Evolutionary conservation across 192 early-diverging fungal species (phyloP), one percentile per base, ranked within the genome.

Genomic region (Thamnidium elegans): DNA sequence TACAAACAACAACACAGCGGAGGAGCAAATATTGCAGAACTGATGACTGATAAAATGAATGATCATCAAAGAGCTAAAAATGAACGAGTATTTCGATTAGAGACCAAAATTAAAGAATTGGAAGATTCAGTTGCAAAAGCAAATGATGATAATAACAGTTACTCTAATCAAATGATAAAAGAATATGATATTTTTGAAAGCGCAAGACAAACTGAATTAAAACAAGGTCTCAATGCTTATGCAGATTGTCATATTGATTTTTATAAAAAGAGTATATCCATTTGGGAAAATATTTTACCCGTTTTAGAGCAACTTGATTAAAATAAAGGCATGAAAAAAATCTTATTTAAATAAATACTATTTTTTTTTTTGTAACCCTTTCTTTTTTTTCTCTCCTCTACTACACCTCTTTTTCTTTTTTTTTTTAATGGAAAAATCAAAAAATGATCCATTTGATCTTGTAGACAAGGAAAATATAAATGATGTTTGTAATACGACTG

Each of bases 201-300:
- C 15, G 80, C 89, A 72, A 97, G 94, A 78, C 75, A 85, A 58
- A 79, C 78, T 13, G 96, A 97, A 68, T 84, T 94, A 64, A 92
- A 92, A 70, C 78, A 85, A 15, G 83, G 84, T 26, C 74, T 95
- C 58, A 65, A 84, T 15, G 88, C 87, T n/a, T 87, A 92, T 73
- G 86, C 87, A 4, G 81, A 89, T 7, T 83, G 88, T 23, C 92
- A 97, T 62, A 84, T 95, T 52, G 87, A 90, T 62, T 98, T 91
- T 60, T 92, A 89, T 72, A 76, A 92, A 65, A 86, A 91, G 87
- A 74, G 88, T 9, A 56, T 80, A 9, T 78, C 84, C 58, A 81
- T 92, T 34, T 97, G 95, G 95, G 90, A 88, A 59, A 83, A 86
- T 21, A 84, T 97, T 42, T 87, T 96, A 46, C 92, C 94, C 14